Conservation (phyloP, 2,329 filamentous ascomycete species). For the Scedosporium aurantiacum region DNA sequence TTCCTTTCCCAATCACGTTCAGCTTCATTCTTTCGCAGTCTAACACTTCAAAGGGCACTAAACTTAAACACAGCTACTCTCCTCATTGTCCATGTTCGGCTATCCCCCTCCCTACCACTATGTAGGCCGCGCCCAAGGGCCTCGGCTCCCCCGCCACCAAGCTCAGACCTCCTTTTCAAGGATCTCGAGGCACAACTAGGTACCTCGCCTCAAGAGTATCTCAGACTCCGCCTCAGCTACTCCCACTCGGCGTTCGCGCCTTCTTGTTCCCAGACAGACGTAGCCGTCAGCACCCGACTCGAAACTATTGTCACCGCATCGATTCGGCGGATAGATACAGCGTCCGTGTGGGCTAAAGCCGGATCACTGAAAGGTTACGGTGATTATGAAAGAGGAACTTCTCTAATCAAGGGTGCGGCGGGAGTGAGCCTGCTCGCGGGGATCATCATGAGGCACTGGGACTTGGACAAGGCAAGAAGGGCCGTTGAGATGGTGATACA, state of each 20-base stretch:
- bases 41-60: slow-evolving; percentile 23
- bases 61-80: slow-evolving; percentile 32
- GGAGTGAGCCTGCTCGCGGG: slow-evolving; percentile 21
- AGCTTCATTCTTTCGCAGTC: background rate
- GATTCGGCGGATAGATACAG: slow-evolving; percentile 35
- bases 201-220: slow-evolving; percentile 33
- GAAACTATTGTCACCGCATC: slow-evolving; percentile 41
- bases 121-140: slow-evolving; percentile 16
- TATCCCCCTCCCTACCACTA: slow-evolving; percentile 5
- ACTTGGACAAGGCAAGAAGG: background rate
- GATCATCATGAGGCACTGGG: slow-evolving; percentile 9
- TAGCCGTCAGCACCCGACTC: slow-evolving; percentile 30
- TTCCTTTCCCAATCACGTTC: no score
- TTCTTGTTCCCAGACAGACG: slow-evolving; percentile 12
- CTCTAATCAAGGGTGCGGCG: slow-evolving; percentile 25
- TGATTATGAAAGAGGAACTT: background rate
- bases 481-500: slow-evolving; percentile 6
- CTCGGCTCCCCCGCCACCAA: slow-evolving; percentile 21
- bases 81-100: slow-evolving; percentile 33
- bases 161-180: slow-evolving; percentile 45
- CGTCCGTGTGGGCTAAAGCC: slow-evolving; percentile 45
- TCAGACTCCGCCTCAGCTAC: slow-evolving; percentile 42
- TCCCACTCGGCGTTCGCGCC: slow-evolving; percentile 43
- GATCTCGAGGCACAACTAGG: slow-evolving; percentile 48
- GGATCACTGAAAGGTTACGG: slow-evolving; percentile 19